Conservation (phyloP, 2,329 filamentous ascomycete genomes). For the Beauveria sp. region DNA sequence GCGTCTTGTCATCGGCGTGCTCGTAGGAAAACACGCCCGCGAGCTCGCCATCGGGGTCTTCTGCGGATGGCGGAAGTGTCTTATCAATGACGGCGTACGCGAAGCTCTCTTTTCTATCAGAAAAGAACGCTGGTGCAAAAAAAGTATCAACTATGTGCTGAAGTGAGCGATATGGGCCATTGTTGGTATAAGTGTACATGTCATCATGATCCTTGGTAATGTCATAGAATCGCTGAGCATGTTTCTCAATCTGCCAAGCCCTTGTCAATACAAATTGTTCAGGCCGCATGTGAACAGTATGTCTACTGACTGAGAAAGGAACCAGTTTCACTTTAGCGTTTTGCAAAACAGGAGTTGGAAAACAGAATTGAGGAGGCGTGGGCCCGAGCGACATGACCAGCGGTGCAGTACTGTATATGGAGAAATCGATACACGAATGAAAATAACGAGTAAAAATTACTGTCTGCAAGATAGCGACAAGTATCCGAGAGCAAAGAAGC, state of each 20-base stretch:
- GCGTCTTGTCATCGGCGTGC: background rate
- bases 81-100: conserved; percentile 5
- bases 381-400: background rate
- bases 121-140: background rate
- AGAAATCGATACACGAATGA: background rate
- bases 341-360: background rate
- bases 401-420: no score
- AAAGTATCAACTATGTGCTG: background rate
- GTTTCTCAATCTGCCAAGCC: background rate
- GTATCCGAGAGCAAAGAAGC: background rate
- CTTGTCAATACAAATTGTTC: background rate
- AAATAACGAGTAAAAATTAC: background rate
- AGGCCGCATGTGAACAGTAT: no score
- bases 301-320: background rate
- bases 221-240: conserved; percentile 1
- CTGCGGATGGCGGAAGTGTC: background rate
- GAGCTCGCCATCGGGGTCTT: background rate
- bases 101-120: background rate
- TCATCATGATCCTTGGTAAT: conserved; percentile 4
- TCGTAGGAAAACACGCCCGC: background rate
- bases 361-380: background rate
- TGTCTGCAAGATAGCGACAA: background rate
- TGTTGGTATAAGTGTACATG: conserved; percentile 2
- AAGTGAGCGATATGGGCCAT: background rate
- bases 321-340: conserved; percentile 1